Percentiles rank a stretch among this genome's conserved stretches.
Conservation (phyloP, 148 eudicot genomes). For the Spergularia bocconei region DNA sequence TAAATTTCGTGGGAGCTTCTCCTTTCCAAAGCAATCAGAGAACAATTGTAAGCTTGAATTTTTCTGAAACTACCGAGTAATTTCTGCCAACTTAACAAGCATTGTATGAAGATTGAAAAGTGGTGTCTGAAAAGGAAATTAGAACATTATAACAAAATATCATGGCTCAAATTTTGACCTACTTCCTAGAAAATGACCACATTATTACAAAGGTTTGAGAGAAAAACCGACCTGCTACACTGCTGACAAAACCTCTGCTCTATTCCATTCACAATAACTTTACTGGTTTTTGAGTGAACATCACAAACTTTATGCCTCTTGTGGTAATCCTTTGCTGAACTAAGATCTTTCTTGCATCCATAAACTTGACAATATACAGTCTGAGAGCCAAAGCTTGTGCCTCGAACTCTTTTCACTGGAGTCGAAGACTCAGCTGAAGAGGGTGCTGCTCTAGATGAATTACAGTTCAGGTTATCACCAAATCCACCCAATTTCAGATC, state of each 20-base stretch:
- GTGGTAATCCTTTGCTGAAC: conserved; percentile 67
- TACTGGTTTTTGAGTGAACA: conserved; percentile 70
- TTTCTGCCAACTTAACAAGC: neutral
- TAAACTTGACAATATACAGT: conserved; percentile 63
- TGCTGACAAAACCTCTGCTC: conserved; percentile 97
- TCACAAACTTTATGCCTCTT: conserved; percentile 93
- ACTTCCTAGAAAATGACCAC: neutral
- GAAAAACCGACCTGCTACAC: conserved; percentile 83
- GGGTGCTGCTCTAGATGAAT: conserved; percentile 26
- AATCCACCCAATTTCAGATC: conserved; percentile 62
- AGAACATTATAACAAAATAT: neutral
- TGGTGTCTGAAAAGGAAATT: neutral
- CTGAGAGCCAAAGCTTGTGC: conserved; percentile 34
- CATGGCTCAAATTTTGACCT: neutral
- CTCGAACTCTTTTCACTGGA: conserved; percentile 44
- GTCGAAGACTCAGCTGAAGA: conserved; percentile 36
- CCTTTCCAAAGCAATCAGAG: neutral
- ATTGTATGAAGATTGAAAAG: neutral
- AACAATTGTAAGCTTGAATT: neutral
- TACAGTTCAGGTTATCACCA: conserved; percentile 29
- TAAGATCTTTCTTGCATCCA: conserved; percentile 76
- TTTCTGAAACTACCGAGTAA: neutral
- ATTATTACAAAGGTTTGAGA: neutral
- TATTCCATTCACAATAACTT: conserved; percentile 77
- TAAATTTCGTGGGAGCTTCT: neutral